Conservation (phyloP, 2,329 filamentous ascomycete species). For the Aspergillus ustus region DNA sequence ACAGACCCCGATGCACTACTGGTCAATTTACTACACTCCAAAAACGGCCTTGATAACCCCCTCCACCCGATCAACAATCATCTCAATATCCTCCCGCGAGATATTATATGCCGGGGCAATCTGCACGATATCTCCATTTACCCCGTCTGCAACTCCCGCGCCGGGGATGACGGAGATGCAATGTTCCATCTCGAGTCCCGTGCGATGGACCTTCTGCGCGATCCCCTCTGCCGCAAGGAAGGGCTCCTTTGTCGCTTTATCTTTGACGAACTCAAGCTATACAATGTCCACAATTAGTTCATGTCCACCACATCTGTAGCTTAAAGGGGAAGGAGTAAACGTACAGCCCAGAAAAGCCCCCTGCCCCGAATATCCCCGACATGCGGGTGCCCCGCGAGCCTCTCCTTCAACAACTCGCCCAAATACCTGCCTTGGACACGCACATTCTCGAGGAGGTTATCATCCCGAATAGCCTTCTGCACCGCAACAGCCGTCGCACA, state of each 20-base stretch:
- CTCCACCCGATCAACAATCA: slow-evolving; percentile 52
- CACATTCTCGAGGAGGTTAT: slow-evolving; percentile 53
- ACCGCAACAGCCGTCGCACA: slow-evolving; percentile 58
- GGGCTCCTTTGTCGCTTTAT: slow-evolving; percentile 56
- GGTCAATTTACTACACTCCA: slow-evolving; percentile 13
- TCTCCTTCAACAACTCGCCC: slow-evolving; percentile 45
- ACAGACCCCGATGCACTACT: no score
- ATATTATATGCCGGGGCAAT: slow-evolving; percentile 60
- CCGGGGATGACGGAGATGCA: slow-evolving; percentile 59
- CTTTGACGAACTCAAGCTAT: slow-evolving; percentile 60
- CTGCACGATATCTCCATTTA: slow-evolving; percentile 58
- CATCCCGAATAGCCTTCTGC: slow-evolving; percentile 56
- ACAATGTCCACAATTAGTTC: background rate
- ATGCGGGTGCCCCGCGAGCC: slow-evolving; percentile 48
- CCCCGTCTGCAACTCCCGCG: slow-evolving; percentile 55
- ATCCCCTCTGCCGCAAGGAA: slow-evolving; percentile 51
- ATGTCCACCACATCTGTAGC: background rate
- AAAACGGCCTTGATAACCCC: slow-evolving; percentile 46
- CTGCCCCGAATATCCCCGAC: slow-evolving; percentile 61
- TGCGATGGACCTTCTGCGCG: slow-evolving; percentile 52
- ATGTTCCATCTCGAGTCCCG: slow-evolving; percentile 45
- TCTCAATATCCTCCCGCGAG: slow-evolving; percentile 52
- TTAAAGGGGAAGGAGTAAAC: slow-evolving; percentile 28
- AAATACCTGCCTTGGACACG: slow-evolving; percentile 36
- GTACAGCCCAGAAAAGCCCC: slow-evolving; percentile 60